Evolutionary conservation across 2,329 filamentous ascomycete genomes (phyloP).

Genomic region (Gyromitra esculenta): DNA sequence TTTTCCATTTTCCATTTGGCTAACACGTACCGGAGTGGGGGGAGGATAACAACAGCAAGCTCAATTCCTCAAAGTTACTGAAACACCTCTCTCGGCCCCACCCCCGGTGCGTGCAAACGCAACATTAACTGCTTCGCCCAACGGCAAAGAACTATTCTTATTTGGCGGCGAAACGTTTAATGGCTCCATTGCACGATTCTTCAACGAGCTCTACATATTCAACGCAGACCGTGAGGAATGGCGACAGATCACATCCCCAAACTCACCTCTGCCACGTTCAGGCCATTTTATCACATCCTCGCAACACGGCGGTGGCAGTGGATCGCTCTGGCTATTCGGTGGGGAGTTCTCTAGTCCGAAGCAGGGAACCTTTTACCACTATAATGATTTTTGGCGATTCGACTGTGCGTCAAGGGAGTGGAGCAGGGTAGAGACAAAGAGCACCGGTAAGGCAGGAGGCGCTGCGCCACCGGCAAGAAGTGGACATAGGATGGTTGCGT

Average conservation of each 20-base stretch:
- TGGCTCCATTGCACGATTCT: conserved; percentile 80
- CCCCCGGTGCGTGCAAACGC: conserved; percentile 82
- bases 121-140: conserved; percentile 85
- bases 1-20: background rate
- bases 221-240: conserved; percentile 75
- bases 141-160: conserved; percentile 79
- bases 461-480: conserved; percentile 65
- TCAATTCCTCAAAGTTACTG: conserved; percentile 91
- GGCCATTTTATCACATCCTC: conserved; percentile 73
- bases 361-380: conserved; percentile 98
- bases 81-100: conserved; percentile 74
- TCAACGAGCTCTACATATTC: conserved; percentile 73
- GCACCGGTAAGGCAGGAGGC: conserved; percentile 44
- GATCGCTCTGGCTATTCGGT: conserved; percentile 89
- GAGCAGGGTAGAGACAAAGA: conserved; percentile 81
- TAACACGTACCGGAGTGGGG: conserved; percentile 27
- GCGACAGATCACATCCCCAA: conserved; percentile 88
- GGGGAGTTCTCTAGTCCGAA: conserved; percentile 97
- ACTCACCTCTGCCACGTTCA: conserved; percentile 86
- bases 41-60: conserved; percentile 71
- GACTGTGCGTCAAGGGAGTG: conserved; percentile 87
- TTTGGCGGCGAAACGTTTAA: conserved; percentile 98
- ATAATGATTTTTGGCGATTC: conserved; percentile 97
- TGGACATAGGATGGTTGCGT: conserved; percentile 95
- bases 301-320: conserved; percentile 85